Evolutionary conservation across 805 yeast genomes (phyloP).

Genomic region (Teunomyces pallodes): DNA sequence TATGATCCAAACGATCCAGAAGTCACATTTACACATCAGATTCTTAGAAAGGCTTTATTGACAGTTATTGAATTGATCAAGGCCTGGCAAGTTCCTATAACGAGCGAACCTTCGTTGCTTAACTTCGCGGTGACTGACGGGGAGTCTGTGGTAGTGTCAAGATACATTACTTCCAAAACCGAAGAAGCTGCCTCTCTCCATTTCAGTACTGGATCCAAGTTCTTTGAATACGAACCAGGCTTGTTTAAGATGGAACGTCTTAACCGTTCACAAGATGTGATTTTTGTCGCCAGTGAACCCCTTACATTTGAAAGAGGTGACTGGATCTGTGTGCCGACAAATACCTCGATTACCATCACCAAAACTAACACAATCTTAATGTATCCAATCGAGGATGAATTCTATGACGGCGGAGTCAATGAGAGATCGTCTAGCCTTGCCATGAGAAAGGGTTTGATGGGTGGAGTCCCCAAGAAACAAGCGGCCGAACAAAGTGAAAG

Average conservation of each 20-base stretch:
- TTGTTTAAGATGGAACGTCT: constrained; percentile 91
- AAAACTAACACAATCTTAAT: constrained; percentile 77
- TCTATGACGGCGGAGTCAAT: constrained; percentile 66
- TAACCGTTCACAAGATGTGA: constrained; percentile 88
- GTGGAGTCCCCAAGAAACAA: constrained; percentile 67
- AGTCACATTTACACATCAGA: constrained; percentile 46
- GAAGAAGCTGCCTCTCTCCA: constrained; percentile 97
- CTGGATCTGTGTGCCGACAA: constrained; percentile 96
- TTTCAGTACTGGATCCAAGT: constrained; percentile 89
- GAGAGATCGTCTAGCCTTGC: constrained; percentile 79
- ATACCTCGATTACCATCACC: constrained; percentile 76
- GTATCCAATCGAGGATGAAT: constrained; percentile 91
- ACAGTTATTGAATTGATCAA: constrained; percentile 73
- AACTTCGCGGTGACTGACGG: constrained; percentile 98
- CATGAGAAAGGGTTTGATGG: constrained; percentile 88
- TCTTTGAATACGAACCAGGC: constrained; percentile 87
- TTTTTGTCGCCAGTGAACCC: constrained; percentile 97
- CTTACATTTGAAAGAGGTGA: constrained; percentile 94
- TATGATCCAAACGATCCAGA: constrained; percentile 53
- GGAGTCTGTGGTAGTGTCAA: constrained; percentile 73
- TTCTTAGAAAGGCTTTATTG: constrained; percentile 65
- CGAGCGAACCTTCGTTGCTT: constrained; percentile 68
- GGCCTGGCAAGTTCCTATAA: constrained; percentile 70
- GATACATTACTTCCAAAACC: constrained; percentile 83
- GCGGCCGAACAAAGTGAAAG: constrained; percentile 23